A percentile compares a stretch with the other conserved stretches of the same genome.
These are phyloP conservation scores for Mortierella sp. DNA, from an alignment of 371 early-diverging fungal species.

Conservation along the genomic window DNA sequence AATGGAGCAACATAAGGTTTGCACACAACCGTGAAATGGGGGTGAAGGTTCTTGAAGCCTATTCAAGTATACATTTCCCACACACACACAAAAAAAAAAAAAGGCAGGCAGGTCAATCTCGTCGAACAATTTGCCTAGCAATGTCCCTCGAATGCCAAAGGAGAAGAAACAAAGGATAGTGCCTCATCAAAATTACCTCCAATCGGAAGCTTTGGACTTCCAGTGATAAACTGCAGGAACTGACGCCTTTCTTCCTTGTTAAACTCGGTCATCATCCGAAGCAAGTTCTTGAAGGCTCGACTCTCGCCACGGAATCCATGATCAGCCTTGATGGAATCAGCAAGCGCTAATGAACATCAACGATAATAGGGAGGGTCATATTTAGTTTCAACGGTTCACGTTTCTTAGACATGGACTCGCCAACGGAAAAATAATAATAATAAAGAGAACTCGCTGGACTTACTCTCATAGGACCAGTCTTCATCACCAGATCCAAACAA, in stretches of 20 bases:
- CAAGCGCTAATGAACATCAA: conserved; percentile 61
- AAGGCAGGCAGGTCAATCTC: no score
- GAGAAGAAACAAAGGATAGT: no score
- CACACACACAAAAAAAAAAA: conserved; percentile 1
- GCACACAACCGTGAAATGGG: conserved; percentile 89
- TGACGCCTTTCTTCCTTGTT: conserved; percentile 70
- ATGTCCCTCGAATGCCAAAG: no score
- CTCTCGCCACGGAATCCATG: conserved; percentile 88
- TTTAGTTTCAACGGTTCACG: no score
- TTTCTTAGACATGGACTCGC: no score
- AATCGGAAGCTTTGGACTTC: conserved; percentile 91
- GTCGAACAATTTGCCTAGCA: no score
- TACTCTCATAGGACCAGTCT: conserved; percentile 84
- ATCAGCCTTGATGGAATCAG: conserved; percentile 83
- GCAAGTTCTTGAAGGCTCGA: conserved; percentile 69
- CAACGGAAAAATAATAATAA: neutral
- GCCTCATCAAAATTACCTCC: conserved; percentile 74
- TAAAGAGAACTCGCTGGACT: conserved; percentile 25
- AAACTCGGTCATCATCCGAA: conserved; percentile 75
- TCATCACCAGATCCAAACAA: conserved; percentile 77
- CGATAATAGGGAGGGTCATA: no score
- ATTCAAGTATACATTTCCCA: neutral
- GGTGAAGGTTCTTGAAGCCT: conserved; percentile 86
- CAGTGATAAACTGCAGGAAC: conserved; percentile 92
- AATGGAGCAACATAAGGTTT: conserved; percentile 74